Base-by-base conservation (phyloP, 192 early-diverging fungal genomes). In the Haplosporangium gracile region DNA sequence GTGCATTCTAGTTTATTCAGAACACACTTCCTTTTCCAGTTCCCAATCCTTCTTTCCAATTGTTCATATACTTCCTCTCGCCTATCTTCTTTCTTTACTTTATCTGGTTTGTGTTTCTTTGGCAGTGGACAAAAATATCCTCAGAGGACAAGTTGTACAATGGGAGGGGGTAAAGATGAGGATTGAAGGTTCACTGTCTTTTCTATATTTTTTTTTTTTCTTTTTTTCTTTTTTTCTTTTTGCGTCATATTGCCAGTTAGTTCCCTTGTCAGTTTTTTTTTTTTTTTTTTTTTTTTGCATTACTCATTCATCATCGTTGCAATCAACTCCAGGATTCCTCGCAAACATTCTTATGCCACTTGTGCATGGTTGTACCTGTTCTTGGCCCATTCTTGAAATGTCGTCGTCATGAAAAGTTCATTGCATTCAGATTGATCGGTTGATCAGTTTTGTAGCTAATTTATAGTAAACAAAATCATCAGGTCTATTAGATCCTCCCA, bases 121-220 rank as follows among this genome's bases (percentile, higher is more conserved):
- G 16, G 29, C 53, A 38, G 73, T 51, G 73, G 73, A 73, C 40
- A 49, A 49, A 72, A 73, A 45, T 73, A 32, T 47, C 43, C 72
- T 73, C 43, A 8, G 72, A 45, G 42, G 29, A 29, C 29, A 45
- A 26, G 29, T 32, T 32, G 26, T 65, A 29, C 26, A 65, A 65
- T 34, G 60, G 1, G 60, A 32, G 11, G n/a, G 20, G 29, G 60
- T 13, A 29, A 24, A 65, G 60, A 26, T 32, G 60, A 63, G 60
- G 60, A 65, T 15, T 65, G 60, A 65, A 65, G 26, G 60, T 65
- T 65, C 60, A 65, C 26, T 65, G 60, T 65, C 60, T 32, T 57
- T 26, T 57, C 2, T 65, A 29, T 3, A n/a, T 32, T 13, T 26
- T 63, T 10, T 26, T 63, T 63, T 63, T 29, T 32, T 57, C 22